A percentile compares a stretch with the other conserved stretches of the same genome.
Conservation (phyloP, 352 stramenopile species). For the Phytophthora idaei region DNA sequence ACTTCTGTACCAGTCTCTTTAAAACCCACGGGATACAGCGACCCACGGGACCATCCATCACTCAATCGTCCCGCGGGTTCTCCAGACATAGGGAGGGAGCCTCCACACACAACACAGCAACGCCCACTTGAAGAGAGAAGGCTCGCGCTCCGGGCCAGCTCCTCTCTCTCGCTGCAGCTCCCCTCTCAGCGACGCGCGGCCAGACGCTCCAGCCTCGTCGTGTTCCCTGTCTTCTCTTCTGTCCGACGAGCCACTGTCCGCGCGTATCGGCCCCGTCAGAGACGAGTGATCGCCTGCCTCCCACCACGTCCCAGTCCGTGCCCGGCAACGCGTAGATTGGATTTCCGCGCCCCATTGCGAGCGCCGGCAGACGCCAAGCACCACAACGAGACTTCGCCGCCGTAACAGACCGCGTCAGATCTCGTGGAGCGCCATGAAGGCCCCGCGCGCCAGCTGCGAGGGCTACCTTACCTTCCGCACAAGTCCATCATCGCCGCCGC, state of each 20-base stretch:
- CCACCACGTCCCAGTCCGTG: conserved; percentile 5
- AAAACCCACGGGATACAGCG: conserved; percentile 7
- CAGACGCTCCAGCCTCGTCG: not conserved
- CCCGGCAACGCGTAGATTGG: conserved; percentile 16
- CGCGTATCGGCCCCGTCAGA: conserved; percentile 3
- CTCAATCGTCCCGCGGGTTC: conserved; percentile 14
- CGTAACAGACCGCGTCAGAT: conserved; percentile 31
- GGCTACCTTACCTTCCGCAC: conserved; percentile 88
- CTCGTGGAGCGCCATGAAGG: conserved; percentile 77
- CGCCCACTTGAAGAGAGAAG: conserved; percentile 41
- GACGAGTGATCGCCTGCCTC: conserved; percentile 12
- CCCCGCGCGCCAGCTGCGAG: conserved; percentile 79
- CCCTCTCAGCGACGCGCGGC: not conserved
- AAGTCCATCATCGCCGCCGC: conserved; percentile 84
- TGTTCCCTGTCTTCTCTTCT: conserved; percentile 16
- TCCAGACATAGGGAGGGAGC: conserved; percentile 5
- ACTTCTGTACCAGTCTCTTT: conserved; percentile 9
- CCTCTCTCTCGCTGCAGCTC: conserved; percentile 23
- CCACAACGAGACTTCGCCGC: conserved; percentile 30
- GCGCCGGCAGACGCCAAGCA: conserved; percentile 14
- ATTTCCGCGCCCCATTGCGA: conserved; percentile 6
- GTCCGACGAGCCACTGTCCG: conserved; percentile 9
- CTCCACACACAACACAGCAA: conserved; percentile 32
- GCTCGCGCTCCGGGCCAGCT: conserved; percentile 15
- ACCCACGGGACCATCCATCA: conserved; percentile 5